phyloP scores from a whole-genome alignment of 306 rosid species.

The Vigna trinervia region DNA sequence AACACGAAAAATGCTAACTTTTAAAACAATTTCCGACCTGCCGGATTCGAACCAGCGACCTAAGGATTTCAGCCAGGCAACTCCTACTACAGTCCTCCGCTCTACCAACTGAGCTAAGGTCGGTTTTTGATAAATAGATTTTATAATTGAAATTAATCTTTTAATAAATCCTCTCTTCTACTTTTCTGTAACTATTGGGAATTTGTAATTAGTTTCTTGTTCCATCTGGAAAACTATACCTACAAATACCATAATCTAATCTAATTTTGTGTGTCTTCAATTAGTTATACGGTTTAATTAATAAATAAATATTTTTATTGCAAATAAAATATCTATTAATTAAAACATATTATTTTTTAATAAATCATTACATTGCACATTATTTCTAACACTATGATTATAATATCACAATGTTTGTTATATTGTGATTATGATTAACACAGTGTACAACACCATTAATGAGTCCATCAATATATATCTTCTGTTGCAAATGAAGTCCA shows the following conservation, averaged over 20 bases:
- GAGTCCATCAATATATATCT: no score
- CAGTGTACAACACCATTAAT: no score
- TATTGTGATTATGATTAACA: no score
- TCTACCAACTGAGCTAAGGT: slow-evolving; percentile 67
- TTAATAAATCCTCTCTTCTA: no score
- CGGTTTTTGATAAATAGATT: not conserved
- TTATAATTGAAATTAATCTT: no score
- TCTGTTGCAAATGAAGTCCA: no score
- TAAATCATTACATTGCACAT: no score
- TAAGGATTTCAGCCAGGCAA: slow-evolving; percentile 40
- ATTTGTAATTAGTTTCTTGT: not conserved
- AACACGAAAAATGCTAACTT: accelerated
- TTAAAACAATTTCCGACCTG: slow-evolving; percentile 42
- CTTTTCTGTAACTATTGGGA: no score
- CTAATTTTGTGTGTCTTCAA: not conserved
- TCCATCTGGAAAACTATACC: no score
- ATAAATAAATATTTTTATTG: not conserved
- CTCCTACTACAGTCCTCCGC: slow-evolving; percentile 61
- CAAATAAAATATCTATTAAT: not conserved
- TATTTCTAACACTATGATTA: no score
- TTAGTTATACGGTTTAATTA: not conserved
- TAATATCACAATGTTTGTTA: no score
- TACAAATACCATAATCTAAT: not conserved
- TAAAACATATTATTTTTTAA: not conserved
- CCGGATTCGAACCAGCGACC: slow-evolving; percentile 65